These are phyloP conservation scores for Penicillium sp. DNA, from an alignment of 2,329 filamentous ascomycete genomes.

Conservation along the genomic window DNA sequence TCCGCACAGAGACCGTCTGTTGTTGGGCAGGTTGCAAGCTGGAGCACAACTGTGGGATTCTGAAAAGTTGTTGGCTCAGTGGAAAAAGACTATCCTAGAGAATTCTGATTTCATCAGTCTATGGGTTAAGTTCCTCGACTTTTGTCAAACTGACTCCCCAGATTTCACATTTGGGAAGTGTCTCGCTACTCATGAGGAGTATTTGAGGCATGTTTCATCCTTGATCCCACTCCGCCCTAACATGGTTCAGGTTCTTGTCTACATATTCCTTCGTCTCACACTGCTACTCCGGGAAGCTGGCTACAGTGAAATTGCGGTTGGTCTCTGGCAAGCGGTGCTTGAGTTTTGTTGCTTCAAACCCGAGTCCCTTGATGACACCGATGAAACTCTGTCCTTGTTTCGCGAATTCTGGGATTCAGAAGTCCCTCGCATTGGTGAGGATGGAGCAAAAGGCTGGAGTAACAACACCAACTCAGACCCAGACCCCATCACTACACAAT, in stretches of 20 bases:
- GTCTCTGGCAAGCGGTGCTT: constrained; percentile 78
- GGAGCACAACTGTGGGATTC: constrained; percentile 72
- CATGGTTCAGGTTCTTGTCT: constrained; percentile 52
- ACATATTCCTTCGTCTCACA: constrained; percentile 74
- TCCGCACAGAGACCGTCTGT: constrained; percentile 58
- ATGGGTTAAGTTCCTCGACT: constrained; percentile 74
- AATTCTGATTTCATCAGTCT: constrained; percentile 61
- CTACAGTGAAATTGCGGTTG: constrained; percentile 73
- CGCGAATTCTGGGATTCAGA: constrained; percentile 87
- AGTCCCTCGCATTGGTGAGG: constrained; percentile 73
- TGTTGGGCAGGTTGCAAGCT: constrained; percentile 71
- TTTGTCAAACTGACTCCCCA: constrained; percentile 65
- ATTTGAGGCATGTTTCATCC: constrained; percentile 48
- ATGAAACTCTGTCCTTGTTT: constrained; percentile 47
- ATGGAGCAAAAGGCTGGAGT: constrained; percentile 68
- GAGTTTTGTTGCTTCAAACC: constrained; percentile 68
- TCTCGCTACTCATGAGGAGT: constrained; percentile 59
- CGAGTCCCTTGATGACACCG: constrained; percentile 20
- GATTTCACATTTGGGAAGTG: constrained; percentile 69
- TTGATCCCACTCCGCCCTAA: constrained; percentile 7
- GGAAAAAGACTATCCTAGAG: constrained; percentile 61
- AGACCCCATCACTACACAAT: constrained; percentile 35
- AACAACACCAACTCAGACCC: constrained; percentile 25
- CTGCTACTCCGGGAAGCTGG: constrained; percentile 74
- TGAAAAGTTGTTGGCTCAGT: constrained; percentile 61